phyloP scores from a whole-genome alignment of 805 yeast genomes.

The Cyberlindnera sargentensis region DNA sequence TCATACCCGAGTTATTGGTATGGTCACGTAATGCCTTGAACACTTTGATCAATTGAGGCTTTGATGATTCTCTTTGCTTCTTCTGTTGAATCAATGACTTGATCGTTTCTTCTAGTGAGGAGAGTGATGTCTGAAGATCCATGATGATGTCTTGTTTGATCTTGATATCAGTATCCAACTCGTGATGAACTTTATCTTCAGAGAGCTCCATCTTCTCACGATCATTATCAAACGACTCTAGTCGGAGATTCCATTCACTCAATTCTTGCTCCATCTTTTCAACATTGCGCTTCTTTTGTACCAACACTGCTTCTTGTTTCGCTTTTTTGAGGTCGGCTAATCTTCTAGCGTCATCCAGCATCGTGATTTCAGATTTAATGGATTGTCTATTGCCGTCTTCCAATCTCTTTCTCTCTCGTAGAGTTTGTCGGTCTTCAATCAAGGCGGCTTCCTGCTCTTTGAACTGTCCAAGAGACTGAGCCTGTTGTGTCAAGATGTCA shows the following conservation, averaged over 20 bases:
- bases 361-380: slow-evolving; percentile 34
- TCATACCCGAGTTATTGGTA: slow-evolving; percentile 17
- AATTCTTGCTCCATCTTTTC: slow-evolving; percentile 30
- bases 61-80: slow-evolving; percentile 16
- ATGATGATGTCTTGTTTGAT: slow-evolving; percentile 6
- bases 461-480: slow-evolving; percentile 28
- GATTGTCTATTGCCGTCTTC: slow-evolving; percentile 36
- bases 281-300: slow-evolving; percentile 24
- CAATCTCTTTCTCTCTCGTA: slow-evolving; percentile 32
- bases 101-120: slow-evolving; percentile 16
- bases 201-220: slow-evolving; percentile 10
- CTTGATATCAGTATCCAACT: slow-evolving; percentile 14
- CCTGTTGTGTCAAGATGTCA: slow-evolving; percentile 27
- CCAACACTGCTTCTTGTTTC: slow-evolving; percentile 26
- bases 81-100: slow-evolving; percentile 10
- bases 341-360: slow-evolving; percentile 35
- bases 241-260: slow-evolving; percentile 26
- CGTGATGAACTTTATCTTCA: slow-evolving; percentile 13
- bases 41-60: slow-evolving; percentile 10
- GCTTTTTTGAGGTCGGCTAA: slow-evolving; percentile 29
- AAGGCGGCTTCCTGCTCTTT: slow-evolving; percentile 31
- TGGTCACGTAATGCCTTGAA: slow-evolving; percentile 12
- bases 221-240: slow-evolving; percentile 21
- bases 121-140: slow-evolving; percentile 7
- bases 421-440: slow-evolving; percentile 28